These are phyloP conservation scores for Nicotiana knightiana DNA, from an alignment of 257 asterid genomes.

Conservation along the genomic window DNA sequence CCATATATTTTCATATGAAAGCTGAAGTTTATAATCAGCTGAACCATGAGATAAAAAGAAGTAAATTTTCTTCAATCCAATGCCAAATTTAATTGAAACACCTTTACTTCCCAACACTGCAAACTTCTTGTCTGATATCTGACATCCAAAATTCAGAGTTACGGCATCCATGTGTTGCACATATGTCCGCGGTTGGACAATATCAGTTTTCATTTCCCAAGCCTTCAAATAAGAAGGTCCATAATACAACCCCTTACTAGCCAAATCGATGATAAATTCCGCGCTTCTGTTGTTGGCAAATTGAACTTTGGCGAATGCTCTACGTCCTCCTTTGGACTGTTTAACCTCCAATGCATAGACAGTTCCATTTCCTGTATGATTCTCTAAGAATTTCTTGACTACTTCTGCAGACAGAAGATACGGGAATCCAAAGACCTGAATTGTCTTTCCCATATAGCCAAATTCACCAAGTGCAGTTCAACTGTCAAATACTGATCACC, in stretches of 20 bases:
- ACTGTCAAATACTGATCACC: not conserved
- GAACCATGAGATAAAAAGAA: conserved; percentile 26
- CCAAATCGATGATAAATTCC: conserved; percentile 26
- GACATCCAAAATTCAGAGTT: conserved; percentile 61
- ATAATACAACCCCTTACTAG: conserved; percentile 31
- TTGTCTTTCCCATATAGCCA: conserved; percentile 21
- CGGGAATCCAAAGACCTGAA: conserved; percentile 44
- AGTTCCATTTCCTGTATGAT: conserved; percentile 26
- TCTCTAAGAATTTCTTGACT: conserved; percentile 34
- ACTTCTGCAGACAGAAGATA: conserved; percentile 24
- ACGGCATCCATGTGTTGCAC: conserved; percentile 35
- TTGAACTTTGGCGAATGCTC: conserved; percentile 72
- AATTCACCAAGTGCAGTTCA: not conserved
- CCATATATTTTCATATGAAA: conserved; percentile 66
- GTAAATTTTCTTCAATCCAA: conserved; percentile 50
- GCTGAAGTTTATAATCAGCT: conserved; percentile 61
- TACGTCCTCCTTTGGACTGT: conserved; percentile 26
- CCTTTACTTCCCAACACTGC: conserved; percentile 31
- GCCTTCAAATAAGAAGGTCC: conserved; percentile 53
- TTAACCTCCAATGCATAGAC: conserved; percentile 55
- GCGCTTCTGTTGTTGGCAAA: conserved; percentile 29
- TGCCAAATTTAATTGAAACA: conserved; percentile 51
- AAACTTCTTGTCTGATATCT: conserved; percentile 39
- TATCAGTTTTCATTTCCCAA: conserved; percentile 29
- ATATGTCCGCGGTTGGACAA: conserved; percentile 25